Conservation (phyloP, 495 filamentous ascomycete species). For the Aspergillus heteromorphus region DNA sequence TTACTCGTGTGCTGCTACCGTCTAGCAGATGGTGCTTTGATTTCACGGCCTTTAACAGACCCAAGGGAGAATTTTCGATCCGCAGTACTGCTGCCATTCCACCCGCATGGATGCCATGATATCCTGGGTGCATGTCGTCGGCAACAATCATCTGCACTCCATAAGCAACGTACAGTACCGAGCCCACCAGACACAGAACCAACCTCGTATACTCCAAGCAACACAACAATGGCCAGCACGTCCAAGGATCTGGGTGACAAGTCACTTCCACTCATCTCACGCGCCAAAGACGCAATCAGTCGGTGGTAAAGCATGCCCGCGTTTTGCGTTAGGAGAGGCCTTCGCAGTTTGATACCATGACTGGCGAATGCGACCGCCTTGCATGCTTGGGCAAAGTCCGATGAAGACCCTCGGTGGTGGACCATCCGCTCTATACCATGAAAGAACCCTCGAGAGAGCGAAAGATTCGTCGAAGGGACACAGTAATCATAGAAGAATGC, state of each 20-base stretch:
- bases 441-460: conserved; percentile 23
- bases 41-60: conserved; percentile 14
- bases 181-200: background rate
- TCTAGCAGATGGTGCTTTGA: conserved; percentile 11
- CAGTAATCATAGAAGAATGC: conserved; percentile 32
- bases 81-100: conserved; percentile 21
- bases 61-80: conserved; percentile 15
- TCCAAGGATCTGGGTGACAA: conserved; percentile 9
- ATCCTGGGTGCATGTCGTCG: conserved; percentile 11
- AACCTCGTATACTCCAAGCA: conserved; percentile 30
- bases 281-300: conserved; percentile 20
- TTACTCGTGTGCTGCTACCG: background rate
- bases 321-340: conserved; percentile 18
- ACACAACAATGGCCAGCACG: conserved; percentile 10
- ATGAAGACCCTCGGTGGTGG: conserved; percentile 12
- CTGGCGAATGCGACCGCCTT: conserved; percentile 22
- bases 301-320: conserved; percentile 21
- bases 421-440: conserved; percentile 22
- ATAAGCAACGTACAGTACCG: conserved; percentile 1
- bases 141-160: conserved; percentile 18
- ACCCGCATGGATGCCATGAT: conserved; percentile 21
- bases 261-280: conserved; percentile 10
- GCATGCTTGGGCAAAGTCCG: conserved; percentile 24
- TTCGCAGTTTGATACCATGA: conserved; percentile 19
- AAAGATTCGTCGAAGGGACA: conserved; percentile 13